Evolutionary conservation across 495 filamentous ascomycete genomes (phyloP), one percentile per base, ranked within the genome.

Genomic region (Penicillium pulvis): DNA sequence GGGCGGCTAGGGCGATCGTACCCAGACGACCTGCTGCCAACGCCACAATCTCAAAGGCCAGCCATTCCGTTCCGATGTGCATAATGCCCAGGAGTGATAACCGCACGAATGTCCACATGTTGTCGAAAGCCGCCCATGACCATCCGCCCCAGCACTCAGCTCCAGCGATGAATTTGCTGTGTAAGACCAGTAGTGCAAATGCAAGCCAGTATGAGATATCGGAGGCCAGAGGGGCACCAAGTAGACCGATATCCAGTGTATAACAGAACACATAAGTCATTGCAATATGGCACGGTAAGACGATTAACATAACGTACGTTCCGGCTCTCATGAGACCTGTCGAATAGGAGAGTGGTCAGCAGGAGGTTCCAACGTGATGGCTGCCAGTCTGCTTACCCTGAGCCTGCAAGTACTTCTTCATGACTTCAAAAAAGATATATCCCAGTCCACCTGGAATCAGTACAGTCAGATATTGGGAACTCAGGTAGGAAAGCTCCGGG

Each of bases 11-110:
- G 0, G 92, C 80, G 39, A 94, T 87, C 0, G 89, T 94, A 9
- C 92, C 92, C 0, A 97, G 79, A 9, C 86, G 80, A 6, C 92
- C 92, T 4, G 92, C 93, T 3, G 87, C 92, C 0, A 97, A 79
- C 1, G 92, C 91, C 17, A 96, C 92, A 57, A 97, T 95, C 74
- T 96, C 92, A 63, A 95, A 96, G 0, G 92, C 92, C 91, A 91
- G 94, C 92, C 92, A 96, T 72, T 96, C 92, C 0, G 90, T 95
- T 10, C 92, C 92, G 26, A 96, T 89, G 64, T 96, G 93, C 19
- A 96, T 68, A 45, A 96, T 76, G 6, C 93, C 93, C 2, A 96
- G 73, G 39, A 87, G 63, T 9, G 92, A 90, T 8, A 97, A 82
- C 9, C 86, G 84, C 2, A 88, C 80, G 62, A 97, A 97, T 0